These are phyloP conservation scores for Coprinopsis cinerea DNA, from an alignment of 768 basidiomycete genomes.

Conservation along the genomic window DNA sequence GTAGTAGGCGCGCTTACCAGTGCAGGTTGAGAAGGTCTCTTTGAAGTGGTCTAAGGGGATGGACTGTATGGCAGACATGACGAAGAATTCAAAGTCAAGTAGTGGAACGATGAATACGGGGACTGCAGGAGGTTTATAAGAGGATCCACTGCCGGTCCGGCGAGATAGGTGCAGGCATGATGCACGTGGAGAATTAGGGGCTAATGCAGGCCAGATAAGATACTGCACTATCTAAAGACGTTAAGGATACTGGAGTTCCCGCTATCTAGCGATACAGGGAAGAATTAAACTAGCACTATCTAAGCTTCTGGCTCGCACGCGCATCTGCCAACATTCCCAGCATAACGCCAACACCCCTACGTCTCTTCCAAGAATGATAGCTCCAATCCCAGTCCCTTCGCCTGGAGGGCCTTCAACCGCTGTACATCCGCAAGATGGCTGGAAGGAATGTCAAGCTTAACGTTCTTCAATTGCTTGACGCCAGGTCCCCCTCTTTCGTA, in stretches of 20 bases:
- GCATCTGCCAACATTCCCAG: too few species aligned
- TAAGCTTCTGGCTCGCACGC: too few species aligned
- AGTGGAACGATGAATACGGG: conserved; percentile 3
- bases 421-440: conserved; percentile 26
- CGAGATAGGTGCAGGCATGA: not conserved
- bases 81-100: not conserved
- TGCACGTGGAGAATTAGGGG: not conserved
- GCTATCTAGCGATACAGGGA: not conserved
- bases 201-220: not conserved
- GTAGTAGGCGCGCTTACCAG: conserved; percentile 30
- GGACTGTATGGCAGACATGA: conserved; percentile 17
- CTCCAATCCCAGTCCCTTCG: conserved; percentile 27
- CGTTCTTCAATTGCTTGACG: conserved; percentile 22
- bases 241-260: too few species aligned
- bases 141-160: not conserved
- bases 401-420: conserved; percentile 24
- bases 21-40: conserved; percentile 40
- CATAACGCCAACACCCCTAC: too few species aligned
- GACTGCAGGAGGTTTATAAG: not conserved
- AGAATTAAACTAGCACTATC: not conserved
- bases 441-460: conserved; percentile 24
- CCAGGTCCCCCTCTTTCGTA: conserved; percentile 13
- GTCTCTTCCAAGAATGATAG: conserved; percentile 10
- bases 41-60: conserved; percentile 44
- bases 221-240: not conserved